Base-by-base conservation (phyloP, 2,329 filamentous ascomycete genomes). In the Alternaria metachromatica region DNA sequence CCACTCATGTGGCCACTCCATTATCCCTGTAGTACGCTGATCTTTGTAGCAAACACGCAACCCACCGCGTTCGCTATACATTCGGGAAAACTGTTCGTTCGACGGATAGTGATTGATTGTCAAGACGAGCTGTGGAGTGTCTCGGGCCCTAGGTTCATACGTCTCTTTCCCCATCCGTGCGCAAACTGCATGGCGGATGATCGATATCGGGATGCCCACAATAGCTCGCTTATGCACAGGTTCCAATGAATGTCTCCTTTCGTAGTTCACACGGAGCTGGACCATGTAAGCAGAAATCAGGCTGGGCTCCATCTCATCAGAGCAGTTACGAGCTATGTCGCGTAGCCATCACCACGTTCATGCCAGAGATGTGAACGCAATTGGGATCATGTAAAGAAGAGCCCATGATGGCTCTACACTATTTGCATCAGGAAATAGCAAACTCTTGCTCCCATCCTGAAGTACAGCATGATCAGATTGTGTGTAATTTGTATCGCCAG, bases 1-100 rank as follows among this genome's bases (percentile, higher is more conserved):
- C 46, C 54, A 51, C 54, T 57, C 43, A 51, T 58, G 44, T 51
- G 44, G 58, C 28, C 51, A 30, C 58, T 60, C 5, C 30, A 18
- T 41, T 20, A 44, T 28, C 45, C 45, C 54, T 60, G 51, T 23
- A 41, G 45, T 60, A 13, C 28, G 23, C 58, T 60, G 37, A 58
- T 58, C 54, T 50, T 28, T 9, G 33, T 26, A 49, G 9, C 33
- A 28, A 58, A 30, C 30, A 43, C 50, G 11, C 50, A 55, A 43
- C 41, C 15, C 46, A 15, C 55, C 3, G 21, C 23, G 1, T 51
- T 23, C 23, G 41, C 23, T 28, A 11, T 30, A 30, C 11, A 11
- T 20, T 26, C 13, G 46, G 45, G 45, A 33, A 20, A 26, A 43
- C 23, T 23, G 56, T 51, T 43, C 51, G 51, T 21, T 43, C 21